phyloP scores from a whole-genome alignment of 139 green algal species.

The Chlamydomonas sphaeroides region DNA sequence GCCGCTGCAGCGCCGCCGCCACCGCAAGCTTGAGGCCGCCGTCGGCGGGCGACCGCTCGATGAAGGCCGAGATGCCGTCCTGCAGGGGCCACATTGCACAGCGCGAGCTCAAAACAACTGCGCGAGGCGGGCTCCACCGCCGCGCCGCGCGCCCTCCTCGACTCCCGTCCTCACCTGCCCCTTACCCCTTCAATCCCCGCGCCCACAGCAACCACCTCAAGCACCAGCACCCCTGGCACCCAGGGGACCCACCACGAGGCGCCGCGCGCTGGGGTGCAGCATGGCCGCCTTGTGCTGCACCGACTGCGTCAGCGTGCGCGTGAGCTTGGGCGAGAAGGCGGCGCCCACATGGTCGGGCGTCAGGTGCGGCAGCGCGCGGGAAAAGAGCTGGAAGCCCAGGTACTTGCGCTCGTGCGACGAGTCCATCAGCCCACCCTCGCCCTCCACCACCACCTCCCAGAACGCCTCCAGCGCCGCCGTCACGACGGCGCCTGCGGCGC shows the following conservation, averaged over 20 bases:
- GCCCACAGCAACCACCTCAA: too few relatives aligned
- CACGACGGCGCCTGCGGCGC: background rate
- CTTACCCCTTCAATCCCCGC: too few relatives aligned
- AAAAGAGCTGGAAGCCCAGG: conserved; percentile 80
- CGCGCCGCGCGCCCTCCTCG: too few relatives aligned
- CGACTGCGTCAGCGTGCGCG: conserved; percentile 66
- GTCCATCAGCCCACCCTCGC: conserved; percentile 61
- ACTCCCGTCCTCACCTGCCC: too few relatives aligned
- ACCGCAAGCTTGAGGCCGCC: conserved; percentile 49
- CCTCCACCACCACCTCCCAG: conserved; percentile 63
- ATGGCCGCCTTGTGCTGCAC: conserved; percentile 57
- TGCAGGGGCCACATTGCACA: too few relatives aligned
- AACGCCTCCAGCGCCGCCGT: conserved; percentile 53
- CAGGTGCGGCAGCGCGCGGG: conserved; percentile 65
- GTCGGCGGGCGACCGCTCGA: conserved; percentile 20
- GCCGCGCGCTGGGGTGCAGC: conserved; percentile 71
- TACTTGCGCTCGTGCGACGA: conserved; percentile 71
- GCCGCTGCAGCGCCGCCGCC: conserved; percentile 57
- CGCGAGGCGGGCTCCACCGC: background rate
- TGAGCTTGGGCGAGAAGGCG: conserved; percentile 64
- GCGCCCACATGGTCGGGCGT: conserved; percentile 32
- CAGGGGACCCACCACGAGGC: conserved; percentile 61
- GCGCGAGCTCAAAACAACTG: too few relatives aligned
- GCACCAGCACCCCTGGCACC: too few relatives aligned
- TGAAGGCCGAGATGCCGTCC: conserved; percentile 25